A percentile compares a stretch with the other conserved stretches of the same genome.
Conservation (phyloP, 768 basidiomycete genomes). For the Chalciporus piperatus region DNA sequence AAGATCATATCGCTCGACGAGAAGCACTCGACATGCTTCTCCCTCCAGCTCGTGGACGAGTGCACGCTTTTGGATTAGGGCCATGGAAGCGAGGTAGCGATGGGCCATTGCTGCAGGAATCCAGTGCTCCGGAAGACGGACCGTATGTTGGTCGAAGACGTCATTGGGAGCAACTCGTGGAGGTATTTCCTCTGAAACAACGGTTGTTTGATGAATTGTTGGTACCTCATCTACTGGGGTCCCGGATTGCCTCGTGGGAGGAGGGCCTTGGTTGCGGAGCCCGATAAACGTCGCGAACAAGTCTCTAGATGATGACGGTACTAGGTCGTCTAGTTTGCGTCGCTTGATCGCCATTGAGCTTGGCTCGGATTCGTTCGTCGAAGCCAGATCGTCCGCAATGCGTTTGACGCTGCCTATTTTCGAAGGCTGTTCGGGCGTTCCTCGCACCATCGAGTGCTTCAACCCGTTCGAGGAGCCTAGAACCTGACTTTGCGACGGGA, state of each 20-base stretch:
- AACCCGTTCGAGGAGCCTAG: conserved; percentile 1
- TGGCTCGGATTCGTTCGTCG: conserved; percentile 2
- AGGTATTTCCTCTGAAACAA: conserved; percentile 11
- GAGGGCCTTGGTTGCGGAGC: conserved; percentile 22
- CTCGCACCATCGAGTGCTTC: conserved; percentile 4
- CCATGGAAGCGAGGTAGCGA: conserved; percentile 67
- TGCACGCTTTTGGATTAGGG: conserved; percentile 64
- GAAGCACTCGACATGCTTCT: conserved; percentile 44
- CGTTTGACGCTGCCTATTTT: background rate
- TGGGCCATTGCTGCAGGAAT: conserved; percentile 40
- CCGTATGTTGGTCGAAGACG: conserved; percentile 42
- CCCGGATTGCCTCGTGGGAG: conserved; percentile 8
- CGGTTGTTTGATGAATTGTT: conserved; percentile 3
- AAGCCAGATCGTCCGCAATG: background rate
- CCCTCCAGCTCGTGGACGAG: conserved; percentile 53
- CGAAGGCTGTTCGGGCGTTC: conserved; percentile 5
- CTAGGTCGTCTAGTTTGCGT: conserved; percentile 23
- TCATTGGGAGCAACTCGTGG: conserved; percentile 37
- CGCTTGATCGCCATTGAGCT: conserved; percentile 16
- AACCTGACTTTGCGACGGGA: conserved; percentile 18
- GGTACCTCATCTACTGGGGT: conserved; percentile 10
- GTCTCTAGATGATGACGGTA: conserved; percentile 24
- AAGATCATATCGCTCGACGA: conserved; percentile 64
- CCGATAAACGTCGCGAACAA: conserved; percentile 24
- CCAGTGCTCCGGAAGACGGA: conserved; percentile 38